These are phyloP conservation scores for Colletotrichum orchidophilum DNA, from an alignment of 2,329 filamentous ascomycete species.

Conservation along the genomic window DNA sequence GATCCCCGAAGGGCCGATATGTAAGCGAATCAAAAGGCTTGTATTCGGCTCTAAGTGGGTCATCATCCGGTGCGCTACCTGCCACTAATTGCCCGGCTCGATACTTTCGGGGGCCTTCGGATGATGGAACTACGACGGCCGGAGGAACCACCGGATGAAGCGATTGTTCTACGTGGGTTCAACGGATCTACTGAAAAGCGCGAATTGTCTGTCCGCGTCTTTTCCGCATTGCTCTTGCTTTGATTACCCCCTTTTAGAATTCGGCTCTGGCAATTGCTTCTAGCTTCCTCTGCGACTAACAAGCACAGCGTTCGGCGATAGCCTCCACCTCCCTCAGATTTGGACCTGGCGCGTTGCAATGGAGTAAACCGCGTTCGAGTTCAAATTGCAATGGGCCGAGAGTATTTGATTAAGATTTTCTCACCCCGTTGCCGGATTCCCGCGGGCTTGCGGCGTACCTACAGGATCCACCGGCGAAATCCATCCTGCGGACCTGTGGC, in stretches of 20 bases:
- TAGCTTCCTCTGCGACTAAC: too few species aligned
- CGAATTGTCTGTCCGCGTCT: too few species aligned
- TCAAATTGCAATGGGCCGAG: too few species aligned
- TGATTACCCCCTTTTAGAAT: too few species aligned
- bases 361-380: too few species aligned
- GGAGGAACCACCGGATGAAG: background rate
- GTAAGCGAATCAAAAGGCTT: background rate
- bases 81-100: background rate
- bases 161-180: too few species aligned
- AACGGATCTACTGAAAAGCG: too few species aligned
- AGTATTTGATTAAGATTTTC: background rate
- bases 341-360: too few species aligned
- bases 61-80: background rate
- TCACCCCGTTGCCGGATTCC: background rate
- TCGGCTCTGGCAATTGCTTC: too few species aligned
- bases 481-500: background rate
- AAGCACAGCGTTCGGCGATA: too few species aligned
- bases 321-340: too few species aligned
- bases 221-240: too few species aligned
- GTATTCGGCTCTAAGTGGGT: background rate
- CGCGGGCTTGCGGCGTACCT: background rate
- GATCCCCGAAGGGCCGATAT: background rate
- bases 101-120: background rate
- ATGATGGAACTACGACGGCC: background rate
- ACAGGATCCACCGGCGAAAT: background rate